Base-by-base conservation (phyloP, 495 filamentous ascomycete species). In the Pyrenula aspistea region DNA sequence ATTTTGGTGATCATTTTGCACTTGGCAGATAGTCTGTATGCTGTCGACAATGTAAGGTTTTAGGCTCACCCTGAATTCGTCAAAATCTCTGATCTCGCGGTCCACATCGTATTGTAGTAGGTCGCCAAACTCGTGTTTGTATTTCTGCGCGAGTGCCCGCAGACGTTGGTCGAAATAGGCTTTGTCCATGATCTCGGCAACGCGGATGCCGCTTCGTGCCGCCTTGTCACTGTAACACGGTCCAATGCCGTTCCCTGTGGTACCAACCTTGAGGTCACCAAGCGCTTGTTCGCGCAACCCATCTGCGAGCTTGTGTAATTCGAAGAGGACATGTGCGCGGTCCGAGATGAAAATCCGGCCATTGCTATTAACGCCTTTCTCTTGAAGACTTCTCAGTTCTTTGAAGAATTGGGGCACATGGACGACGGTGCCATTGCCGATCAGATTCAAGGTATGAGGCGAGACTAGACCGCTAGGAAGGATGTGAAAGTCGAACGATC, bases 331-430 rank as follows among this genome's bases (percentile, higher is more conserved):
- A 64, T 95, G 90, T 31, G 84, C 85, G 58, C 91, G 82, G 65
- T 92, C 87, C 24, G 80, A 84, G 67, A 96, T 79, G 67, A 87
- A 86, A 54, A 95, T 82, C 61, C 90, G 80, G 60, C 77, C 68
- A 23, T 79, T 78, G 58, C 79, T 76, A 20, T 77, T 66, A 53
- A 95, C 69, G 19, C 91, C 90, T 72, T 94, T 87, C 48, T 71
- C 71, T 65, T 89, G 77, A 15, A 91, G 69, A 23, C 77, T 77
- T 53, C 77, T 77, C 56, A 95, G 76, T 71, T 96, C 91, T 67
- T 85, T 83, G 80, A 95, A 94, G 79, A 96, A 93, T 51, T 77
- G 79, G 53, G 87, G 87, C 51, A 94, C 77, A 74, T 96, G 87
- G 56, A 95, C 80, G 55, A 95, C 90, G 53, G 85, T 85, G 55